Evolutionary conservation across 108 stramenopile genomes (phyloP), one percentile per base, ranked within the genome.

Genomic region (Cyclotella distinguenda): DNA sequence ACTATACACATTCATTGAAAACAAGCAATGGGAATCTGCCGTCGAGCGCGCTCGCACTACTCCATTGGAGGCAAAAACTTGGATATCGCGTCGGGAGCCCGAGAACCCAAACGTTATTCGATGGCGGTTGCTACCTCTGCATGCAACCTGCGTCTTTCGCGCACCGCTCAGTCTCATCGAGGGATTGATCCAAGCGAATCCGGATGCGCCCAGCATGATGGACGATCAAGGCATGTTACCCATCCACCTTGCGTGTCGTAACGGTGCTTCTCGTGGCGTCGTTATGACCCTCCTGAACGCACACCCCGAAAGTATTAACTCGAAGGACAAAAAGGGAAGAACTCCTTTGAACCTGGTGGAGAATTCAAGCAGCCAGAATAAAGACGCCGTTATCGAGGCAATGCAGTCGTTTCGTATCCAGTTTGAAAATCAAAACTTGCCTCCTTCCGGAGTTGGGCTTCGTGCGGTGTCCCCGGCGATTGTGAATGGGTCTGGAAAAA

Each of bases 141-240:
- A 94, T 56, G 89, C 88, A 18, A 82, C 82, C 39, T 88, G 91
- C 48, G 73, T 81, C 55, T 90, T 94, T 55, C 83, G 88, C 9
- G 84, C 89, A 0, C 93, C 89, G 9, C 39, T 89, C 25, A 77
- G 71, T 22, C 59, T 94, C 15, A 91, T 94, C 32, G 89, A 90
- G 55, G 82, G 80, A 15, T 60, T 94, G n/a, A 81, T 94, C 19
- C 74, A 77, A 8, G 59, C 80, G 12, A 86, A 90, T 68, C 83
- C 78, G 16, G 86, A 86, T 46, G 93, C 77, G 33, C 74, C 93
- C 1, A 69, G 81, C n/a, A 84, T 78, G 75, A 87, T 87, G 56
- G 93, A 94, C 58, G 93, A 94, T 77, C 93, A 94, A 66, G 93
- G 89, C 45, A 90, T 94, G 93, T 68, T 94, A 15, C 89, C 93